These are phyloP conservation scores for Sarocladiaceae sp. DNA, from an alignment of 2,329 filamentous ascomycete genomes.

Conservation along the genomic window DNA sequence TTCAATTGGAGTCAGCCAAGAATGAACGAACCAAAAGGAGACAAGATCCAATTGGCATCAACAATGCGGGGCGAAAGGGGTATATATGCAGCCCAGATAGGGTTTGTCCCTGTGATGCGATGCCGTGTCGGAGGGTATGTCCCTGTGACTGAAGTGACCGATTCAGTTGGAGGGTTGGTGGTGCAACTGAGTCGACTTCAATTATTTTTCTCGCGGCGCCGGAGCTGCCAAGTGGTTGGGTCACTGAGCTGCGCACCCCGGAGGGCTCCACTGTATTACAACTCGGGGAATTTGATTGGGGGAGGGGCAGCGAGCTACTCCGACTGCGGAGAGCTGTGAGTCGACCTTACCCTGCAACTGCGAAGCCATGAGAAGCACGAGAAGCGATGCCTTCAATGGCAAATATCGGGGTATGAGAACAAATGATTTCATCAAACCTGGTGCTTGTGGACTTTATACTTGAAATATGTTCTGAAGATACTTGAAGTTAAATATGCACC, in stretches of 20 bases:
- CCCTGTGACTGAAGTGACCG: slow-evolving; percentile 1
- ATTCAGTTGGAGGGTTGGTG: neutral
- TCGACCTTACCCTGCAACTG: slow-evolving; percentile 4
- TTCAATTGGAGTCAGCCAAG: neutral
- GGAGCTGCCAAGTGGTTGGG: neutral
- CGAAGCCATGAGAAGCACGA: too few species aligned
- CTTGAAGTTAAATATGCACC: too few species aligned
- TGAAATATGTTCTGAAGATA: too few species aligned
- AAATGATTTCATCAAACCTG: too few species aligned
- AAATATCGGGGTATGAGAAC: too few species aligned
- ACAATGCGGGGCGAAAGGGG: neutral
- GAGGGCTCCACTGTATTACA: neutral
- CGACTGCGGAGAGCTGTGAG: slow-evolving; percentile 3
- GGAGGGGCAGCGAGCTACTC: neutral
- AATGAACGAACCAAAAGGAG: neutral
- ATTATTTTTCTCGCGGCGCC: slow-evolving; percentile 5
- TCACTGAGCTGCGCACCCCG: neutral
- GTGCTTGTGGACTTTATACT: too few species aligned
- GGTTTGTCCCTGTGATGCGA: slow-evolving; percentile 7
- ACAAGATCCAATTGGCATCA: too few species aligned
- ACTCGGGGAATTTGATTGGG: neutral
- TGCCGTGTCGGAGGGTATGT: neutral
- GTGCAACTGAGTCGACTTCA: too few species aligned
- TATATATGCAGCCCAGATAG: neutral
- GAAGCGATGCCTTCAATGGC: too few species aligned